These are phyloP conservation scores for Fagus crenata DNA, from an alignment of 306 rosid genomes.

Conservation along the genomic window DNA sequence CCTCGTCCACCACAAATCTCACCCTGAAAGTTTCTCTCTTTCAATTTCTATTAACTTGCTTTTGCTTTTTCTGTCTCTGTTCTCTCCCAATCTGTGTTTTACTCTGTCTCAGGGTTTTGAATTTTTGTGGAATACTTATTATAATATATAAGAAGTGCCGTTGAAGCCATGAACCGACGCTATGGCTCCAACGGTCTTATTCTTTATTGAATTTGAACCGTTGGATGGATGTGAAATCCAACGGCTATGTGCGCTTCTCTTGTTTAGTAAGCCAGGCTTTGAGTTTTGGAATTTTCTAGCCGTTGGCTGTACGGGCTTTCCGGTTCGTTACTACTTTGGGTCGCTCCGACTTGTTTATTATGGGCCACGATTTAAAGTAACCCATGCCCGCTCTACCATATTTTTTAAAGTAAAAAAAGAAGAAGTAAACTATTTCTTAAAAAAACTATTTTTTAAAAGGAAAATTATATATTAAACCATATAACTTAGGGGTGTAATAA, in stretches of 20 bases:
- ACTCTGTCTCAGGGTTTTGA: conserved; percentile 3
- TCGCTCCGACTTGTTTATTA: too few species aligned
- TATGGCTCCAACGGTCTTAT: conserved; percentile 44
- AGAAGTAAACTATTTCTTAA: too few species aligned
- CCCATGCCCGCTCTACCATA: neutral
- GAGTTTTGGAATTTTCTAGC: conserved; percentile 39
- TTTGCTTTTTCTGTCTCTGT: neutral
- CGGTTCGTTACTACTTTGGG: too few species aligned
- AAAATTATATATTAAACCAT: too few species aligned
- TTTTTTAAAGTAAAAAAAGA: too few species aligned
- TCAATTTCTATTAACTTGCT: neutral
- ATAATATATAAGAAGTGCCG: neutral
- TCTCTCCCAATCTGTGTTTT: neutral
- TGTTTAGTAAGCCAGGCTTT: conserved; percentile 2
- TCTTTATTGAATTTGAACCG: conserved; percentile 17
- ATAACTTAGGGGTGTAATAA: too few species aligned
- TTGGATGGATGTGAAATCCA: conserved; percentile 31
- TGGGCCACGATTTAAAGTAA: too few species aligned
- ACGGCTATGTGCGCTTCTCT: conserved; percentile 19
- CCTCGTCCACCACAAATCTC: conserved; percentile 29
- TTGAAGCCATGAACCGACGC: conserved; percentile 15
- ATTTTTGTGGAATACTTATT: conserved; percentile 7
- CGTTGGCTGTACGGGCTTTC: conserved; percentile 31
- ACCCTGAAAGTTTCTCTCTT: neutral
- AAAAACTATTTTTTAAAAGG: too few species aligned